Evolutionary conservation across 2,329 filamentous ascomycete species (phyloP), one percentile per base, ranked within the genome.

Genomic region (Aspergillus transmontanensis): DNA sequence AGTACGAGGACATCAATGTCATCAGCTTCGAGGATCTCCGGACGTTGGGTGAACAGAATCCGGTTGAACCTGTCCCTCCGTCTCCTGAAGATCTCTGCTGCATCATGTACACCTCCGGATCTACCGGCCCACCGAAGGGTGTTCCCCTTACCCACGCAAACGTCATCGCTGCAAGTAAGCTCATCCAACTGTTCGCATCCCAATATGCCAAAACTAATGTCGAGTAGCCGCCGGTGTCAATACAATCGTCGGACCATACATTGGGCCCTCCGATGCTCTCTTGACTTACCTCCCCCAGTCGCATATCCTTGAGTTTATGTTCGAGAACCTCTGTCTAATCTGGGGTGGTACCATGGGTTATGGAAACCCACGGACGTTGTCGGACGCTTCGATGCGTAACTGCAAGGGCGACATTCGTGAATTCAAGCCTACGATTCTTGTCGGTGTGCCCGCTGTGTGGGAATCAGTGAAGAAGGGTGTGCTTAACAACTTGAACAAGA

Each of bases 391-490:
- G 23, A 90, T 96, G 79, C 89, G 90, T 69, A 95, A 98, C 79
- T 97, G 92, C 82, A 88, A 89, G 69, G 94, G 95, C 70, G 95
- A 99, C 72, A 97, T 99, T 80, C 90, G 91, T 64, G 94, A 97
- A 74, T 90, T 98, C 76, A 87, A 86, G 71, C 95, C 95, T 1
- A 96, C 93, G 2, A 86, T 97, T 75, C 86, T 99, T 76, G 91
- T 97, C 45, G 95, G 95, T 77, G 95, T 99, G 3, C 95, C 95
- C 1, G 94, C 96, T 63, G 90, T 99, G 36, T 99, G 94, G 94
- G 95, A 99, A 81, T 94, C 92, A 1, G 90, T 99, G 72, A 94
- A 93, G 84, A 99, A 99, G 84, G 95, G 95, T 60, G 91, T 99
- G 72, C 83, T 94, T 67, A 81, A 83, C 71, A 93, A 93, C 79